Conservation (phyloP, 169 alveolate genomes). For the Cryptosporidium parvum region DNA sequence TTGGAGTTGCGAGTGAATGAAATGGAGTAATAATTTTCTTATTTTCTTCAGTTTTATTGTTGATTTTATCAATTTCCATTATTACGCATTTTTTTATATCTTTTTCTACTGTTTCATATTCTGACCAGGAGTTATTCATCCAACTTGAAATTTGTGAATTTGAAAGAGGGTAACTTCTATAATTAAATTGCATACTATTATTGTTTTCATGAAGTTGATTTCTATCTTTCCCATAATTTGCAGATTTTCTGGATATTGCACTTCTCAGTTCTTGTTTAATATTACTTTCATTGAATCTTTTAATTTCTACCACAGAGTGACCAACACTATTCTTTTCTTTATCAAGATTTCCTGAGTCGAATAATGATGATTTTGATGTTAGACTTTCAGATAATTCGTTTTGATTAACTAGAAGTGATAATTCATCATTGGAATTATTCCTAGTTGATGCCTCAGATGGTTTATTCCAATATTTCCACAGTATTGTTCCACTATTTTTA, state of each 20-base stretch:
- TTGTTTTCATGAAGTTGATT: background rate
- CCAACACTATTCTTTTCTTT: background rate
- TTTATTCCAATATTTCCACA: slow-evolving; percentile 23
- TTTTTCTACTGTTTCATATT: slow-evolving; percentile 19
- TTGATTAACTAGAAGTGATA: background rate
- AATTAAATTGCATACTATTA: slow-evolving; percentile 16
- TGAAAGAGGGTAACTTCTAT: slow-evolving; percentile 51
- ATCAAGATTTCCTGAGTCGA: background rate
- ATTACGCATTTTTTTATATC: slow-evolving; percentile 16
- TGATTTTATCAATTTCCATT: slow-evolving; percentile 23
- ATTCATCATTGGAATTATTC: slow-evolving; percentile 41
- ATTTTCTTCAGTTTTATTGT: background rate
- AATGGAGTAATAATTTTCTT: slow-evolving; percentile 58
- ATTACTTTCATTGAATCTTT: background rate
- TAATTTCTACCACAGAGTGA: background rate
- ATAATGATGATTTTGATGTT: background rate
- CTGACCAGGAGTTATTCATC: slow-evolving; percentile 66
- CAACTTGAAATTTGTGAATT: slow-evolving; percentile 35
- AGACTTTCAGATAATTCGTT: background rate
- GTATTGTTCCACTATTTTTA: background rate
- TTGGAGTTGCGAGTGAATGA: slow-evolving; percentile 70
- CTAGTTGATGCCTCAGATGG: slow-evolving; percentile 41
- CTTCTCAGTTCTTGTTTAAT: background rate
- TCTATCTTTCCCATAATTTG: background rate
- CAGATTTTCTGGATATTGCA: background rate